These are phyloP conservation scores for Ammopiptanthus mongolicus DNA, from an alignment of 306 rosid species.

Conservation along the genomic window DNA sequence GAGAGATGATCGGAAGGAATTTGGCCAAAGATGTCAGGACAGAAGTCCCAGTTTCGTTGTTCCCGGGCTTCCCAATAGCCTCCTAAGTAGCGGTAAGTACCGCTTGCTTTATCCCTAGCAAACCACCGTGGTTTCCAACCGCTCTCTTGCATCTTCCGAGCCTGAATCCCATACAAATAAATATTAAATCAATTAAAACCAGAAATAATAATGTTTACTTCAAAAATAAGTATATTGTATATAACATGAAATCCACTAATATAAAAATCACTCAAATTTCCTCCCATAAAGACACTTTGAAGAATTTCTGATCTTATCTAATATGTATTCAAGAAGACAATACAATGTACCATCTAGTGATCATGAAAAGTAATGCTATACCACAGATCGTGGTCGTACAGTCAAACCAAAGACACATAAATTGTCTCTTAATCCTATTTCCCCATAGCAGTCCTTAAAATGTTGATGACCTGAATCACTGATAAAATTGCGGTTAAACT, in stretches of 20 bases:
- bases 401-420: background rate
- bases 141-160: slow-evolving; percentile 90
- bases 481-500: background rate
- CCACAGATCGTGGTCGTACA: background rate
- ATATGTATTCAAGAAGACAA: background rate
- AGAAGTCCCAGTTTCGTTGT: slow-evolving; percentile 60
- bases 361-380: background rate
- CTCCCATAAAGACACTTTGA: background rate
- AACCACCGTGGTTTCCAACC: slow-evolving; percentile 98
- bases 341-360: background rate
- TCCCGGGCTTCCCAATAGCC: slow-evolving; percentile 96
- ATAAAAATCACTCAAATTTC: background rate
- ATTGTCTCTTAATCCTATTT: background rate
- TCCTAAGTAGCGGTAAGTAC: slow-evolving; percentile 59
- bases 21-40: slow-evolving; percentile 89
- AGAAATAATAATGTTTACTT: background rate
- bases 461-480: background rate
- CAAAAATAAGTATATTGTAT: background rate
- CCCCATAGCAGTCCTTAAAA: background rate
- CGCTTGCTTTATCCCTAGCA: slow-evolving; percentile 58
- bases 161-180: slow-evolving; percentile 45
- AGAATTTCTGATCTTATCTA: background rate
- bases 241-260: background rate
- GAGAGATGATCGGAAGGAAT: slow-evolving; percentile 57
- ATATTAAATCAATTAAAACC: background rate